Conservation (phyloP, 208 protist genomes). For the Trypanosoma cruzi region DNA sequence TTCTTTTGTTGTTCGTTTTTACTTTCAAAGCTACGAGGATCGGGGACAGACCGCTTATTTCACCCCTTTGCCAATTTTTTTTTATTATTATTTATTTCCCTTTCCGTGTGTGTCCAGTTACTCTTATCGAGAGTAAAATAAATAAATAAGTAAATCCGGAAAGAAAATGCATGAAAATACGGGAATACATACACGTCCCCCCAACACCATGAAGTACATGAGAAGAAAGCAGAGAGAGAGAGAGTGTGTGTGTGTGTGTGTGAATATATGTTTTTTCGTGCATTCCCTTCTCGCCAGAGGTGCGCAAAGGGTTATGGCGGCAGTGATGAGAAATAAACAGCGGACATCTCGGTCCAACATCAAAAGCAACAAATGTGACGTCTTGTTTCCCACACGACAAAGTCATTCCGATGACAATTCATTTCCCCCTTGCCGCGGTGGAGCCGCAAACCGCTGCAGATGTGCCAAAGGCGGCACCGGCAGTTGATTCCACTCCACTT, state of each 20-base stretch:
- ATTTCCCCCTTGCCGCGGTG: neutral
- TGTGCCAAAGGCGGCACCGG: constrained; percentile 25
- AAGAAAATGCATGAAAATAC: constrained; percentile 3
- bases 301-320: neutral
- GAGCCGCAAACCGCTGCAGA: constrained; percentile 23
- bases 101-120: neutral
- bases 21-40: neutral
- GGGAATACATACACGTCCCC: neutral
- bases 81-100: constrained; percentile 2
- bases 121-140: neutral
- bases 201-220: too few relatives aligned
- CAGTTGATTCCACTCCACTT: constrained; percentile 43
- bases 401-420: neutral
- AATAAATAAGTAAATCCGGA: too few relatives aligned
- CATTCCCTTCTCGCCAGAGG: too few relatives aligned
- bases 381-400: neutral
- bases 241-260: too few relatives aligned
- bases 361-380: neutral
- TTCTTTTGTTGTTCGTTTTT: neutral
- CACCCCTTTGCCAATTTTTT: too few relatives aligned
- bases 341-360: neutral
- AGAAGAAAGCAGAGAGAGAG: too few relatives aligned
- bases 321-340: neutral
- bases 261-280: too few relatives aligned
- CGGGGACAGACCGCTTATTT: neutral